Conservation (phyloP, 2,329 filamentous ascomycete species). For the Calonectria hongkongensis region DNA sequence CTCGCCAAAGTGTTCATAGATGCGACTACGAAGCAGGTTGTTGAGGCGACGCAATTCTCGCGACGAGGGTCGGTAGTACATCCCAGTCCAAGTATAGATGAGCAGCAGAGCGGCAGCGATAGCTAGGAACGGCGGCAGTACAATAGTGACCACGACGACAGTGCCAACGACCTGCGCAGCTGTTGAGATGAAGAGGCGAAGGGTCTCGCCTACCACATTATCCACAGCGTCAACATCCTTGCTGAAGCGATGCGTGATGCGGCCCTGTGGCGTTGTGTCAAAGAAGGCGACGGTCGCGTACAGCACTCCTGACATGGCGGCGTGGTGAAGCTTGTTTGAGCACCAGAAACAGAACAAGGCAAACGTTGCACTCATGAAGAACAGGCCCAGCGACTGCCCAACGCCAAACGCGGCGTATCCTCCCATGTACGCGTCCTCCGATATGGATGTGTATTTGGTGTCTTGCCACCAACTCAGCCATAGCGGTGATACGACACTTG, state of each 20-base stretch:
- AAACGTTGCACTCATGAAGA: slow-evolving; percentile 76
- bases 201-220: slow-evolving; percentile 6
- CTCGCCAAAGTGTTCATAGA: slow-evolving; percentile 17
- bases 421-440: slow-evolving; percentile 6
- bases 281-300: slow-evolving; percentile 60
- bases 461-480: slow-evolving; percentile 22
- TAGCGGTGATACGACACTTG: slow-evolving; percentile 1
- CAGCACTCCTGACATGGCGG: slow-evolving; percentile 44
- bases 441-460: slow-evolving; percentile 10
- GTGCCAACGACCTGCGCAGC: slow-evolving; percentile 10
- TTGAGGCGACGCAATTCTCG: slow-evolving; percentile 12
- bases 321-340: slow-evolving; percentile 65
- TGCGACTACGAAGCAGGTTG: neutral
- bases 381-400: slow-evolving; percentile 74
- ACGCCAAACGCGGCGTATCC: slow-evolving; percentile 6
- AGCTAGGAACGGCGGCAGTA: neutral
- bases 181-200: slow-evolving; percentile 7
- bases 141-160: neutral
- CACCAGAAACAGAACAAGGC: slow-evolving; percentile 63
- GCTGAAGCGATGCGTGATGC: slow-evolving; percentile 16
- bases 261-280: slow-evolving; percentile 1
- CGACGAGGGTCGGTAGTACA: slow-evolving; percentile 15
- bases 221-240: slow-evolving; percentile 14
- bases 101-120: neutral
- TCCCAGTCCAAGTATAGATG: slow-evolving; percentile 13